These are phyloP conservation scores for Syncephalastrum contaminatum DNA, from an alignment of 371 early-diverging fungal genomes.

Conservation along the genomic window DNA sequence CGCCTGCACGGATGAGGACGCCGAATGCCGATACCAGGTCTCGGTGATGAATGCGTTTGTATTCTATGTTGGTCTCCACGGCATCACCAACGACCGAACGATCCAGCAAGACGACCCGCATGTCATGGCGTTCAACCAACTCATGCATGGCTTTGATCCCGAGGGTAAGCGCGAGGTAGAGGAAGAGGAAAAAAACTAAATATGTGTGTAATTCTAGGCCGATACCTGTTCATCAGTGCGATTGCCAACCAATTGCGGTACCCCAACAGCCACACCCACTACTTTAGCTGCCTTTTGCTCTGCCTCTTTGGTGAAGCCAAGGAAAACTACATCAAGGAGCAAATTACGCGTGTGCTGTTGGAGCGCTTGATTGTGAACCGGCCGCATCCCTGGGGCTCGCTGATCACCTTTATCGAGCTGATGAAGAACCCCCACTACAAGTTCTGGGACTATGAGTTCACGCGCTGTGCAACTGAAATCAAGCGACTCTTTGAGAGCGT, in stretches of 20 bases:
- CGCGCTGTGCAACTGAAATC: constrained; percentile 71
- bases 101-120: too few relatives aligned
- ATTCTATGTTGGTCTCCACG: constrained; percentile 81
- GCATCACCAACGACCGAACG: constrained; percentile 39
- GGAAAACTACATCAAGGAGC: constrained; percentile 71
- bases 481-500: constrained; percentile 74
- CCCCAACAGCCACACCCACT: constrained; percentile 94
- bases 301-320: constrained; percentile 73
- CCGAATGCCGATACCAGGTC: constrained; percentile 59
- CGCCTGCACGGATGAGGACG: constrained; percentile 8
- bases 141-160: constrained; percentile 54
- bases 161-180: constrained; percentile 58
- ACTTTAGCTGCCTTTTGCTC: constrained; percentile 78
- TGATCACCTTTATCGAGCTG: constrained; percentile 94
- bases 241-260: constrained; percentile 96
- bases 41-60: constrained; percentile 86
- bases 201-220: constrained; percentile 40
- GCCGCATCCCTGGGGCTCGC: constrained; percentile 97
- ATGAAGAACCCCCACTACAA: constrained; percentile 76
- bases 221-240: constrained; percentile 81
- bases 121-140: too few relatives aligned
- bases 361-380: constrained; percentile 96
- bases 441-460: constrained; percentile 85
- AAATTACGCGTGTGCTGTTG: constrained; percentile 89
- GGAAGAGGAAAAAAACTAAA: too few relatives aligned